Conservation (phyloP, 495 filamentous ascomycete genomes). For the Lophiotrema nucula region DNA sequence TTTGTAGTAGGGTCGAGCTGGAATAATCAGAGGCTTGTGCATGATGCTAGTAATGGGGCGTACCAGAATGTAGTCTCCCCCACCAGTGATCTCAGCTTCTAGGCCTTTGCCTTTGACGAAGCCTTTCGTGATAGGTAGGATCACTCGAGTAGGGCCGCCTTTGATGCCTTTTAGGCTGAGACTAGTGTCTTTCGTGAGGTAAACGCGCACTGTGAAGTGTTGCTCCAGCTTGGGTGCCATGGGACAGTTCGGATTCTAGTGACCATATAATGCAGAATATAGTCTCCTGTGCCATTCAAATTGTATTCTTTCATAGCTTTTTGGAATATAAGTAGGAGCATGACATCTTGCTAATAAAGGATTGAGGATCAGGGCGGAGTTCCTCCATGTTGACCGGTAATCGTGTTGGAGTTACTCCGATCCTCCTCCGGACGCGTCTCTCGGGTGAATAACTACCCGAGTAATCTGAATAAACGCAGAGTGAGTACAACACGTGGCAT, state of each 20-base stretch:
- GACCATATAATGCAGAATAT: not conserved
- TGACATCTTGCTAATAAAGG: not conserved
- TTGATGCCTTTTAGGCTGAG: not conserved
- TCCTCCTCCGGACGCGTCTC: too few species aligned
- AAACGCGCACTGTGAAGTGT: not conserved
- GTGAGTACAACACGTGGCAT: too few species aligned
- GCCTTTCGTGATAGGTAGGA: not conserved
- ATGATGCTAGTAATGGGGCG: not conserved
- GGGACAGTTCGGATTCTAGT: not conserved
- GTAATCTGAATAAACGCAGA: too few species aligned
- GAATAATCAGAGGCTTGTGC: too few species aligned
- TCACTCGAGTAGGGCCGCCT: not conserved
- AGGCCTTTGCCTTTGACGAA: not conserved
- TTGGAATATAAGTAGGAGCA: not conserved
- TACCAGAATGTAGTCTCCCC: not conserved
- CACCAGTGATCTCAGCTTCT: not conserved
- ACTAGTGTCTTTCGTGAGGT: not conserved
- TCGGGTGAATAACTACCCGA: too few species aligned
- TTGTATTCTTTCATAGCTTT: not conserved
- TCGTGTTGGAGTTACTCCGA: too few species aligned
- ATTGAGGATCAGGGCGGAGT: not conserved
- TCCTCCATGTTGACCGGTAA: not conserved
- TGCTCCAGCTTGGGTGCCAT: not conserved
- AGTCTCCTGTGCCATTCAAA: not conserved
- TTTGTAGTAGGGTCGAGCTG: not conserved